Evolutionary conservation across 306 rosid genomes (phyloP), one percentile per base, ranked within the genome.

Genomic region (Gleditsia sinensis): DNA sequence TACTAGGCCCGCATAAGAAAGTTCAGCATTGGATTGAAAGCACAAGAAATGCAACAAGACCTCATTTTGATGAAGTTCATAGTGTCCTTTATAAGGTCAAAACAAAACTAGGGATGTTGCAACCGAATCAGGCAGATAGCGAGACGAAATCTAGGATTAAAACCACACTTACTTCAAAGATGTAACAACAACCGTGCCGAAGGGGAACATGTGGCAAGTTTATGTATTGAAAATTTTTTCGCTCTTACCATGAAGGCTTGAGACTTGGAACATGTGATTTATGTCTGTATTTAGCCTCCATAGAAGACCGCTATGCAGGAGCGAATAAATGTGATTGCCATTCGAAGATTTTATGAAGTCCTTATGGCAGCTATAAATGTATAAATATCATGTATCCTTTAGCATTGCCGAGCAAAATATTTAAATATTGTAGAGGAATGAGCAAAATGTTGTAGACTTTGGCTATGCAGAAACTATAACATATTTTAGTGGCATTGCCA

Each of bases 31-130:
- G 97, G 97, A 82, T 92, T 39, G 95, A 88, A 84, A 83, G 84
- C 83, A 90, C 90, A 25, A 91, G 61, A 84, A 80, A 50, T 75
- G 96, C 96, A 46, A 92, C 91, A 0, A 88, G 64, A 57, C 99
- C 97, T 59, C 92, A 90, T 76, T 94, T 91, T 82, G 87, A 94
- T 27, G 95, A 90, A 77, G 89, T 88, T 62, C 97, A 91, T 71
- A 75, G 75, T 14, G 10, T 86, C 48, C 89, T 94, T 32, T 76
- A 34, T 71, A 80, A 63, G 76, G 67, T 85, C 76, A 94, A 87
- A 79, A 56, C 25, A 49, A 88, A 46, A 61, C 59, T 89, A 40
- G 79, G 72, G 39, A 53, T 25, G 86, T 81, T 36, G 86, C 76
- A 63, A 67, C 59, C 76, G n/a, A 39, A 21, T 58, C 79, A 51